Evolutionary conservation across 1,284 basidiomycete genomes (phyloP), one percentile per base, ranked within the genome.

Genomic region (Heterobasidion annosum): DNA sequence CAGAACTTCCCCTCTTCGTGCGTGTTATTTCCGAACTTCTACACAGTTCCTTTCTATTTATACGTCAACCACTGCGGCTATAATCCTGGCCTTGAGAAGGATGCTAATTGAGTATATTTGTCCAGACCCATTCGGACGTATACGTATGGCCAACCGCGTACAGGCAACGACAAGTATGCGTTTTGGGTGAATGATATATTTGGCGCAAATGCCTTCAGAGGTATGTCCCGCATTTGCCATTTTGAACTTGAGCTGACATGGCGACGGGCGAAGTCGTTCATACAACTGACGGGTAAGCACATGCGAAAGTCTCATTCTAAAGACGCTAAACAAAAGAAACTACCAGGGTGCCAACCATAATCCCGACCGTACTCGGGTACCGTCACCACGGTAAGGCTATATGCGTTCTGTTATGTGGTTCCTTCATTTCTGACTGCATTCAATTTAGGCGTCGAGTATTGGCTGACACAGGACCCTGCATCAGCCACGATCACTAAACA

Each of bases 81-180:
- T 25, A 3, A 25, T 25, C 25, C 3, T 25, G 25, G 1, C 25
- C 25, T 25, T 5, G 25, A 25, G 25, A 25, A 25, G 25, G 25
- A 3, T 25, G 25, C 25, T 25, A 15, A 13, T 32, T 2, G 3
- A 40, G n/a, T 19, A 8, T 42, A 19, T 34, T 4, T 34, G n/a
- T 13, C 7, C 37, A 73, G 71, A 32, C 56, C 64, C 49, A 63
- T 74, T 18, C 64, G 68, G 34, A 67, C 70, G 12, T 77, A 76
- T 60, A 76, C 75, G 0, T 78, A 76, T 55, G 77, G 77, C 0
- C 69, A 76, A 45, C 77, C 77, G 13, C 63, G 77, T 46, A 68
- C 69, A 8, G 75, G 76, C 64, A 79, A 80, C 57, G 63, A 67
- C 52, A 61, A 58, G 13, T 78, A 74, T 52, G 72, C 77, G 0